phyloP scores from a whole-genome alignment of 148 eudicot genomes.

The Chenopodium album region DNA sequence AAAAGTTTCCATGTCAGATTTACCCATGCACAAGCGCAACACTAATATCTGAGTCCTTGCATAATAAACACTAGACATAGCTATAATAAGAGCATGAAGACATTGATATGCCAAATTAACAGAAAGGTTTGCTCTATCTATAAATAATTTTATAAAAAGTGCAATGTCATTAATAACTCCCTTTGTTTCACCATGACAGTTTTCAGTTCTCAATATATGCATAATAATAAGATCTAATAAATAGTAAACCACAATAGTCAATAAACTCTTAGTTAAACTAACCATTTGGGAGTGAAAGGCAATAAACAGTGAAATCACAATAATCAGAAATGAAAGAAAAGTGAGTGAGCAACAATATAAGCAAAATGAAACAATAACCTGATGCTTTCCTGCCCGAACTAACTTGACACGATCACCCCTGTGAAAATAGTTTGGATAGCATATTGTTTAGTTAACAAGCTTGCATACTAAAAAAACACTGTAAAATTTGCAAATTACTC shows the following conservation, averaged over 20 bases:
- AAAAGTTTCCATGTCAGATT: too few relatives aligned
- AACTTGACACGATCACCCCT: slow-evolving; percentile 86
- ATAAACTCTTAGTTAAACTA: too few relatives aligned
- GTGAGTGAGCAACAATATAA: background rate
- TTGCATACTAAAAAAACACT: background rate
- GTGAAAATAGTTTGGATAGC: slow-evolving; percentile 27
- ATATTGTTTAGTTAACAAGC: background rate
- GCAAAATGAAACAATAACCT: slow-evolving; percentile 42
- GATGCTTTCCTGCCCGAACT: slow-evolving; percentile 92
- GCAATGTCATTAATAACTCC: background rate
- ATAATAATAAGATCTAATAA: too few relatives aligned
- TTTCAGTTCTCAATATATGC: background rate
- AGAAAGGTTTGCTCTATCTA: background rate
- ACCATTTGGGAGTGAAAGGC: background rate
- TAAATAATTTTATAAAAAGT: too few relatives aligned
- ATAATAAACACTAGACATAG: too few relatives aligned
- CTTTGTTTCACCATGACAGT: background rate
- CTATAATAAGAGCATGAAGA: background rate
- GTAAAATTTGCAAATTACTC: background rate
- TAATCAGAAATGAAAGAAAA: background rate
- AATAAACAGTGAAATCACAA: background rate
- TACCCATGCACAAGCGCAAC: too few relatives aligned
- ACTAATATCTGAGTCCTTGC: too few relatives aligned
- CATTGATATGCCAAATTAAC: background rate
- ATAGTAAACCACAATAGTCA: too few relatives aligned